phyloP scores from a whole-genome alignment of 1,284 basidiomycete genomes.

The Ganoderma leucocontextum region DNA sequence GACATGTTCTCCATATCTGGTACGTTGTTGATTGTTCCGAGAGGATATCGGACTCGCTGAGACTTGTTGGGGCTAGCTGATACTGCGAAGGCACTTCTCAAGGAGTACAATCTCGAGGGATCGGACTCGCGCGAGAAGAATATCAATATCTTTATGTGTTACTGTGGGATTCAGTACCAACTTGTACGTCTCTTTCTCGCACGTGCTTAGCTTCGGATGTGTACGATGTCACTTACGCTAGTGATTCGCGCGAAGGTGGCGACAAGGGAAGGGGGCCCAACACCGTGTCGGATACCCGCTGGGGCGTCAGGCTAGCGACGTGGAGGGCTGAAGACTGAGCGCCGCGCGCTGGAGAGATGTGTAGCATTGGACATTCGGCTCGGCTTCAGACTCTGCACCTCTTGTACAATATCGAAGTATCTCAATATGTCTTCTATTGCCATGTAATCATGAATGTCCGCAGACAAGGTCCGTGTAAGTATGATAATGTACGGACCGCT shows the following conservation, averaged over 20 bases:
- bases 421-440: no score
- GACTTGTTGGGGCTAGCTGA: slow-evolving; percentile 36
- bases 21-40: slow-evolving; percentile 38
- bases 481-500: no score
- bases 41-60: background rate
- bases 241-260: slow-evolving; percentile 3
- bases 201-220: background rate
- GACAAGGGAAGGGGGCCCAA: background rate
- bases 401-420: background rate
- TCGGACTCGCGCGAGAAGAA: slow-evolving; percentile 49
- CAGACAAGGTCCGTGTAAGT: no score
- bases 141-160: slow-evolving; percentile 59
- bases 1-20: slow-evolving; percentile 55
- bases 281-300: background rate
- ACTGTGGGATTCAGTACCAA: slow-evolving; percentile 59
- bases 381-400: background rate
- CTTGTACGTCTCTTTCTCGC: slow-evolving; percentile 37
- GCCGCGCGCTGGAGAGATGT: background rate
- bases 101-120: slow-evolving; percentile 50
- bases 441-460: no score
- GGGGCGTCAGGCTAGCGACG: background rate
- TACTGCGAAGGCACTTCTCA: slow-evolving; percentile 48
- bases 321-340: background rate
- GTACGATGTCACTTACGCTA: slow-evolving; percentile 19
- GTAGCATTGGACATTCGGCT: background rate